Evolutionary conservation across 192 early-diverging fungal species (phyloP), one percentile per base, ranked within the genome.

Genomic region (Coemansia sp.): DNA sequence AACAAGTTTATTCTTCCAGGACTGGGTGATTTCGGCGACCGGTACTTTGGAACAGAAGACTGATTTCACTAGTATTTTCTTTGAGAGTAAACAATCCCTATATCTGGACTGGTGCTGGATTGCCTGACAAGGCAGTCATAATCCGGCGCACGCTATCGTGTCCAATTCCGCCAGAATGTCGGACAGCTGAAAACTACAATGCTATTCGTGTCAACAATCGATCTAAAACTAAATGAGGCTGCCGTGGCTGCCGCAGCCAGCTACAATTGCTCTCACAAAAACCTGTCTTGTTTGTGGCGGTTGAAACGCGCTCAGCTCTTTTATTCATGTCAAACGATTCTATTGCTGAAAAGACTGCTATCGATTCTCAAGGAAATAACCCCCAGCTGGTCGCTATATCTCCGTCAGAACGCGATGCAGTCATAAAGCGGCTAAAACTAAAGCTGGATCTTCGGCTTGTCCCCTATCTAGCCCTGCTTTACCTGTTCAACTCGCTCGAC

Each of bases 1-100:
- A 79, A 87, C 36, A 87, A 90, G 79, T 97, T 89, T 64, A 94
- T 97, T 61, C 68, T 90, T 12, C 94, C 94, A 31, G 94, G 94
- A 11, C 71, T 93, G 30, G 92, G 94, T 37, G 93, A 94, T 73
- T 97, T 93, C 68, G 92, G 92, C 54, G 91, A 90, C 80, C 82
- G 90, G 63, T 93, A 92, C 73, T 88, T 92, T 80, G 88, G 90
- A 34, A 90, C 90, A 10, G 85, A 86, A 21, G 81, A 73, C 17
- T 74, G 66, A 58, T 18, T 3, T 45, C n/a, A 1, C 32, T 34
- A 34, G 7, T 34, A 34, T 34, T 34, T 34, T 7, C 23, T 34
- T 34, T 34, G 32, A 2, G 32, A 9, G 32, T 7, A 10, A 34
- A 34, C 6, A 34, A 34, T 7, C 32, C 6, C 2, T 34, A 34